These are phyloP conservation scores for Saccharomyces hybrid DNA, from an alignment of 1,139 yeast genomes.

Conservation along the genomic window DNA sequence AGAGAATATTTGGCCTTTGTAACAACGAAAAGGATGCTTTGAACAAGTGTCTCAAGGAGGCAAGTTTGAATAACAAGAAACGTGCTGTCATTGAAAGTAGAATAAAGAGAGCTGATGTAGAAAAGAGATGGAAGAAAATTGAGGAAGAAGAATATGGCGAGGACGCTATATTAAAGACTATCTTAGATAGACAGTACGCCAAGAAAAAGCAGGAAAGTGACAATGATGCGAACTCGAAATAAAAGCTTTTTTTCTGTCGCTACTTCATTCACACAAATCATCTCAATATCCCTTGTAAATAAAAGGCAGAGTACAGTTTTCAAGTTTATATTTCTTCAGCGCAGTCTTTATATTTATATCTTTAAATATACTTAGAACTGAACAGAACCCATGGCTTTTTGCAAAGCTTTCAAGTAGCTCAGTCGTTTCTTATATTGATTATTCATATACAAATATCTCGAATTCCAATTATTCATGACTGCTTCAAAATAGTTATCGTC, in stretches of 20 bases:
- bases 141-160: slow-evolving; percentile 81
- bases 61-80: slow-evolving; percentile 62
- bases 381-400: slow-evolving; percentile 6
- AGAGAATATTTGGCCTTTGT: slow-evolving; percentile 78
- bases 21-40: slow-evolving; percentile 78
- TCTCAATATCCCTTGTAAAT: not conserved
- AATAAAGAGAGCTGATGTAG: slow-evolving; percentile 49
- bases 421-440: slow-evolving; percentile 32
- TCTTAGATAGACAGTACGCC: slow-evolving; percentile 42
- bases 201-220: slow-evolving; percentile 3
- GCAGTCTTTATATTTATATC: slow-evolving; percentile 12
- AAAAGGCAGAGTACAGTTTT: not conserved
- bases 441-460: slow-evolving; percentile 32
- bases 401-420: slow-evolving; percentile 29
- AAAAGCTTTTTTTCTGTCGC: not conserved
- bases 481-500: slow-evolving; percentile 18
- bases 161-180: slow-evolving; percentile 60
- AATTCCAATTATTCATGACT: slow-evolving; percentile 37
- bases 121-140: slow-evolving; percentile 49
- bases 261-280: not conserved
- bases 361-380: slow-evolving; percentile 12
- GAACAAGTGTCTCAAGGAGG: slow-evolving; percentile 68
- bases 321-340: slow-evolving; percentile 2
- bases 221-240: not conserved
- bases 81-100: slow-evolving; percentile 52